Evolutionary conservation across 2,329 filamentous ascomycete genomes (phyloP).

Genomic region (Phoma sp.): DNA sequence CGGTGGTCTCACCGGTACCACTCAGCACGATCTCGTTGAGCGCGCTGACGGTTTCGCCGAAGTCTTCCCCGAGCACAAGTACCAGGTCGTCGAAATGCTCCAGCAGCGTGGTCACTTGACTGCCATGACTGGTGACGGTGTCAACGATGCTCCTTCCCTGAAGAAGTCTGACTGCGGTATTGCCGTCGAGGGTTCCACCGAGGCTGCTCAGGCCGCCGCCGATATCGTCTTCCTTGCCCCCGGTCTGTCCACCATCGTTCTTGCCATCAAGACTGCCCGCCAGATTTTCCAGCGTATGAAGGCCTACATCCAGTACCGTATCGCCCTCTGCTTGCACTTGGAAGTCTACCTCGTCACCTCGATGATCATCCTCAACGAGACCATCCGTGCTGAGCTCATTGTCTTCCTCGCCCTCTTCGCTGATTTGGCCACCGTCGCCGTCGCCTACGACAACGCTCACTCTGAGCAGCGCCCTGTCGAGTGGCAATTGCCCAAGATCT

Average conservation of each 20-base stretch:
- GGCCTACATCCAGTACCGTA: constrained; percentile 79
- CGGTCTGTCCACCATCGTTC: constrained; percentile 74
- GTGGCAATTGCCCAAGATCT: constrained; percentile 83
- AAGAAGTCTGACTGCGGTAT: constrained; percentile 80
- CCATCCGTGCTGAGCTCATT: constrained; percentile 73
- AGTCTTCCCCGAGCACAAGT: constrained; percentile 79
- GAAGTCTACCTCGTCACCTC: constrained; percentile 79
- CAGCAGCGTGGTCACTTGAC: constrained; percentile 76
- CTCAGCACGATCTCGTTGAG: constrained; percentile 79
- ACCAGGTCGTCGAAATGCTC: constrained; percentile 78
- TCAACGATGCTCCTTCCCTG: constrained; percentile 76
- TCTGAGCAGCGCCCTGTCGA: constrained; percentile 78
- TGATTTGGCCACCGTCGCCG: constrained; percentile 79
- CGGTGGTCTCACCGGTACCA: constrained; percentile 75
- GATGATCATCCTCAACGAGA: constrained; percentile 83
- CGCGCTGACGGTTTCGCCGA: constrained; percentile 77
- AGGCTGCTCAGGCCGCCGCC: constrained; percentile 75
- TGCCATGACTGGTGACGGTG: constrained; percentile 79
- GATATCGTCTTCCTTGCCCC: constrained; percentile 79
- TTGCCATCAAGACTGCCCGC: constrained; percentile 76
- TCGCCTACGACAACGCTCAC: constrained; percentile 81
- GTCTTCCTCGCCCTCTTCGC: constrained; percentile 83
- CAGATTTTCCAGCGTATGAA: constrained; percentile 83
- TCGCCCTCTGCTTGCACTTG: constrained; percentile 75
- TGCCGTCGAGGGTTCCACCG: constrained; percentile 74